Evolutionary conservation across 2,329 filamentous ascomycete species (phyloP).

Genomic region (Fusarium nematophilum): DNA sequence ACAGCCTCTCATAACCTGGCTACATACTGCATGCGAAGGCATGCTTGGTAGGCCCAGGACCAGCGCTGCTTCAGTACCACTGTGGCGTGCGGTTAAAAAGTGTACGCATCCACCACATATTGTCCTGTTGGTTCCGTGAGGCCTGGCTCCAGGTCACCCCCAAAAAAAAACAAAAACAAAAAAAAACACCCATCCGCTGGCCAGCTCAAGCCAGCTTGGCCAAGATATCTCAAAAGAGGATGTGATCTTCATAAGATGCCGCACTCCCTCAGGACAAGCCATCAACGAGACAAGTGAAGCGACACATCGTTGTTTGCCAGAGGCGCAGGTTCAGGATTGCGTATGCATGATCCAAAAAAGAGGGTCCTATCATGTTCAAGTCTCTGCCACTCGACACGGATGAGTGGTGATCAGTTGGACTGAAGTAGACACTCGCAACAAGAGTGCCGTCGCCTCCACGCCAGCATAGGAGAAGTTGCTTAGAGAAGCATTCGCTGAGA

Average conservation of each 20-base stretch:
- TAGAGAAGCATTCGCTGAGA: neutral
- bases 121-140: neutral
- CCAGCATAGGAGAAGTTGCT: neutral
- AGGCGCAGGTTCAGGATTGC: neutral
- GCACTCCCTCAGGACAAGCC: neutral
- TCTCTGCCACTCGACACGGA: conserved; percentile 3
- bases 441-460: neutral
- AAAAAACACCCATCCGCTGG: no score
- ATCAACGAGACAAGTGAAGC: neutral
- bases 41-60: neutral
- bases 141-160: no score
- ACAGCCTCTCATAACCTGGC: neutral
- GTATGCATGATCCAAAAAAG: conserved; percentile 14
- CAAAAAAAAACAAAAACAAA: no score
- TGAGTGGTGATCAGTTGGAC: neutral
- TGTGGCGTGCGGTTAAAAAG: neutral
- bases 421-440: conserved; percentile 1
- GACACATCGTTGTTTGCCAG: neutral
- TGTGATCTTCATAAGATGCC: conserved; percentile 1
- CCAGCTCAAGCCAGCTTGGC: neutral
- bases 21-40: no score
- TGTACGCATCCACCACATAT: neutral
- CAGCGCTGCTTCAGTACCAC: conserved; percentile 3
- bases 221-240: neutral
- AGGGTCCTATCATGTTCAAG: conserved; percentile 3